A percentile compares a stretch with the other conserved stretches of the same genome.
These are phyloP conservation scores for Ophiocordyceps robertsii DNA, from an alignment of 2,329 filamentous ascomycete genomes.

Conservation along the genomic window DNA sequence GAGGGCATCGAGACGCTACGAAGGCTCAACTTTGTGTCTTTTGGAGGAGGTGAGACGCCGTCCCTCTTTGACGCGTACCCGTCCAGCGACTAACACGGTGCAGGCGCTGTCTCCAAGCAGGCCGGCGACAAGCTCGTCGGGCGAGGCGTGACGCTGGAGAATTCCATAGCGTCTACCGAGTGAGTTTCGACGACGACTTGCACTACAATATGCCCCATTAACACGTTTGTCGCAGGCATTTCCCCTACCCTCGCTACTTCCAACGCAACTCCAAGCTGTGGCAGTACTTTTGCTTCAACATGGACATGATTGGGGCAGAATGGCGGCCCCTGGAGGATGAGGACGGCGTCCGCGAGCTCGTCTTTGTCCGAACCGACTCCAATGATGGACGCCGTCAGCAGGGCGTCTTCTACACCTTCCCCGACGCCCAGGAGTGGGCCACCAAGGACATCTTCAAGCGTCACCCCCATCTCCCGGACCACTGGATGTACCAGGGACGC, in stretches of 20 bases:
- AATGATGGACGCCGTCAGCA: conserved; percentile 17
- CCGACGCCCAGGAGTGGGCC: conserved; percentile 20
- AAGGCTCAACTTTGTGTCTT: conserved; percentile 19
- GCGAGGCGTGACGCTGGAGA: conserved; percentile 19
- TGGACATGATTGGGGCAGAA: conserved; percentile 25
- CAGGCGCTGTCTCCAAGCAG: conserved; percentile 22
- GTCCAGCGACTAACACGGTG: background rate
- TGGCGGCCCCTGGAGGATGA: conserved; percentile 16
- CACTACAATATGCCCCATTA: no score
- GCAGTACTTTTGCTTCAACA: conserved; percentile 29
- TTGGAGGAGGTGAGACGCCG: conserved; percentile 21
- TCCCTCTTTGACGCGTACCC: no score
- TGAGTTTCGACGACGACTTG: conserved; percentile 10
- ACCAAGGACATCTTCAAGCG: conserved; percentile 21
- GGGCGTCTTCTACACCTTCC: conserved; percentile 23
- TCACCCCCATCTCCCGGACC: conserved; percentile 17
- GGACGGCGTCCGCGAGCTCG: conserved; percentile 13
- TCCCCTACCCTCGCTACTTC: conserved; percentile 19
- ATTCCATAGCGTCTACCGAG: conserved; percentile 29
- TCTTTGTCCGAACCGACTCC: conserved; percentile 21
- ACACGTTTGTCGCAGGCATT: conserved; percentile 8
- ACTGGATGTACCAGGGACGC: conserved; percentile 22
- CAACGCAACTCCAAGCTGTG: conserved; percentile 21
- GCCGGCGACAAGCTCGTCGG: conserved; percentile 23
- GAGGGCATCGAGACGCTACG: conserved; percentile 15